Evolutionary conservation across 495 filamentous ascomycete species (phyloP).

Genomic region (Pseudevernia furfuracea): DNA sequence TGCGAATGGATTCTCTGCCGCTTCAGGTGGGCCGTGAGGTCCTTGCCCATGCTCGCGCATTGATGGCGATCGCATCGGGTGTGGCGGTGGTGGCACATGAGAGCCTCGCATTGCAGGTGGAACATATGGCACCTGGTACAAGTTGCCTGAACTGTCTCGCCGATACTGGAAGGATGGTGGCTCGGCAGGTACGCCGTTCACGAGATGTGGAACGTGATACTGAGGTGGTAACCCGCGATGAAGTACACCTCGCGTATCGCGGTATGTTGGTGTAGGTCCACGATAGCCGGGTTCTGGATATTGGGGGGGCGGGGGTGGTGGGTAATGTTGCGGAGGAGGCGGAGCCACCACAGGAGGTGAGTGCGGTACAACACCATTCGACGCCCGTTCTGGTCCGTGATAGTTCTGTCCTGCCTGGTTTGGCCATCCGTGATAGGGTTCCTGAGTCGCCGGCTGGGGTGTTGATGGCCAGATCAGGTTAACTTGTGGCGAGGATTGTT

Average conservation of each 20-base stretch:
- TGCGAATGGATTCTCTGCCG: slow-evolving; percentile 28
- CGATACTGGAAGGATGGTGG: slow-evolving; percentile 22
- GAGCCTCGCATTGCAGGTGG: slow-evolving; percentile 15
- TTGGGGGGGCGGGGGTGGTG: slow-evolving; percentile 23
- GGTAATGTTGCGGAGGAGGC: slow-evolving; percentile 20
- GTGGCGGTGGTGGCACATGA: slow-evolving; percentile 10
- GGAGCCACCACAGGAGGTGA: slow-evolving; percentile 21
- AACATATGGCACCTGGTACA: slow-evolving; percentile 22
- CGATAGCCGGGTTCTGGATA: slow-evolving; percentile 31
- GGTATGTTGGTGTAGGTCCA: slow-evolving; percentile 25
- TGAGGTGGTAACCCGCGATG: slow-evolving; percentile 16
- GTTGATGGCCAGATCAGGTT: slow-evolving; percentile 20
- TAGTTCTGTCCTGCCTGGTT: slow-evolving; percentile 11
- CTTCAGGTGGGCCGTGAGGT: slow-evolving; percentile 28
- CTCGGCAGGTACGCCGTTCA: slow-evolving; percentile 17
- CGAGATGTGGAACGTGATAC: slow-evolving; percentile 12
- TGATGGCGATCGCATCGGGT: slow-evolving; percentile 21
- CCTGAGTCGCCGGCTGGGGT: slow-evolving; percentile 21
- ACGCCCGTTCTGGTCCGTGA: neutral
- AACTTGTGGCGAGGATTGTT: slow-evolving; percentile 19
- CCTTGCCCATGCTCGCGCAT: slow-evolving; percentile 22
- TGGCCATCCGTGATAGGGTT: slow-evolving; percentile 35
- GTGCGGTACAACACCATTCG: slow-evolving; percentile 20
- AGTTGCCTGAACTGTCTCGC: slow-evolving; percentile 18
- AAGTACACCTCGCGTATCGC: slow-evolving; percentile 14